Evolutionary conservation across 2,329 filamentous ascomycete species (phyloP).

Genomic region (Phialemoniopsis sp.): DNA sequence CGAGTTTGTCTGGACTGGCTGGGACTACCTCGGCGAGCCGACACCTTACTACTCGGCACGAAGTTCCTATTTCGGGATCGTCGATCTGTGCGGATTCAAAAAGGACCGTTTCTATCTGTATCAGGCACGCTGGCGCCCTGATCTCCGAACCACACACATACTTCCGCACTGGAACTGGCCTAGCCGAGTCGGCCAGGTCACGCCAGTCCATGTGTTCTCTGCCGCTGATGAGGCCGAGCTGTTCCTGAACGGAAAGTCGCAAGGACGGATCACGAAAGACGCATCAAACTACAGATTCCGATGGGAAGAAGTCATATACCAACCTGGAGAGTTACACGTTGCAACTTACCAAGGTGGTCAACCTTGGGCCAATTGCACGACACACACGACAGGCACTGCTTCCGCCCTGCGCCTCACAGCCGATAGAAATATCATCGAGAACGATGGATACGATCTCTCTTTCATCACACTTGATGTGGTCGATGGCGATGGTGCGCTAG

Average conservation of each 20-base stretch:
- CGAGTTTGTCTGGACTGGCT: slow-evolving; percentile 27
- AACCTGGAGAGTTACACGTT: slow-evolving; percentile 40
- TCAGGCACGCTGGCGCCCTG: slow-evolving; percentile 47
- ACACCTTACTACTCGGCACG: slow-evolving; percentile 35
- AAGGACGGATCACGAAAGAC: slow-evolving; percentile 30
- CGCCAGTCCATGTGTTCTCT: slow-evolving; percentile 51
- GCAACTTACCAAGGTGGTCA: slow-evolving; percentile 41
- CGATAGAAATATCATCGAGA: slow-evolving; percentile 31
- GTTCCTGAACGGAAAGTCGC: slow-evolving; percentile 45
- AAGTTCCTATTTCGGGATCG: slow-evolving; percentile 52
- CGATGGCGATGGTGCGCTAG: slow-evolving; percentile 35
- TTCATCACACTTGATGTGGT: slow-evolving; percentile 41
- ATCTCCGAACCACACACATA: slow-evolving; percentile 45
- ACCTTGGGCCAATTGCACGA: slow-evolving; percentile 37
- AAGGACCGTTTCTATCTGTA: slow-evolving; percentile 54
- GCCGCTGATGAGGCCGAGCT: slow-evolving; percentile 49
- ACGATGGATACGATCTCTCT: slow-evolving; percentile 38
- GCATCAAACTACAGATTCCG: slow-evolving; percentile 42
- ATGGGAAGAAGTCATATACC: slow-evolving; percentile 46
- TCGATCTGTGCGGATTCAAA: slow-evolving; percentile 52
- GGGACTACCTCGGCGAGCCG: slow-evolving; percentile 23
- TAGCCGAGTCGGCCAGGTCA: slow-evolving; percentile 38
- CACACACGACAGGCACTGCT: slow-evolving; percentile 34
- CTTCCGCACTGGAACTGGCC: slow-evolving; percentile 55
- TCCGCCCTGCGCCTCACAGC: slow-evolving; percentile 25